phyloP scores from a whole-genome alignment of 1,284 basidiomycete species.

The Cutaneotrichosporon sp. region DNA sequence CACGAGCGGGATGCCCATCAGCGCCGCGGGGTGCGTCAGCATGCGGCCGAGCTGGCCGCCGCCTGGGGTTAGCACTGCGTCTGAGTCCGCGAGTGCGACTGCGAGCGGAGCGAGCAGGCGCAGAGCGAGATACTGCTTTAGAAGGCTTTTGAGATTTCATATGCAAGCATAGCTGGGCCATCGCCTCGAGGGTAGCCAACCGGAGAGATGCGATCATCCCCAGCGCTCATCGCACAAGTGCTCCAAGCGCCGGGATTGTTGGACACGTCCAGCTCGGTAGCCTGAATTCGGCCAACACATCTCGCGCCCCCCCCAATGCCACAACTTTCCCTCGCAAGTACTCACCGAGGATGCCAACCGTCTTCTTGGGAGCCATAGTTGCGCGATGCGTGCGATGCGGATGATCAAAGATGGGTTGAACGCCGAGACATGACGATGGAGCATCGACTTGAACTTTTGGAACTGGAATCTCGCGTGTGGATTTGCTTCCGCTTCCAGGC shows the following conservation, averaged over 20 bases:
- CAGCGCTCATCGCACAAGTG: background rate
- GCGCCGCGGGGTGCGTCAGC: conserved; percentile 85
- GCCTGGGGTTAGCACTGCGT: conserved; percentile 52
- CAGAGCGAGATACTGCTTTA: background rate
- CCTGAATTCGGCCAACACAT: too few relatives aligned
- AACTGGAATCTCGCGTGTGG: too few relatives aligned
- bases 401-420: too few relatives aligned
- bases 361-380: conserved; percentile 43
- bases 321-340: too few relatives aligned
- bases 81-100: background rate
- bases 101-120: background rate
- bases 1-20: conserved; percentile 79
- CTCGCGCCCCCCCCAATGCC: too few relatives aligned
- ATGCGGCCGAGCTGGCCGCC: conserved; percentile 98
- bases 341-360: conserved; percentile 47
- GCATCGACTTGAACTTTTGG: too few relatives aligned
- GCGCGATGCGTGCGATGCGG: background rate
- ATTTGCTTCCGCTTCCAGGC: too few relatives aligned
- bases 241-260: background rate
- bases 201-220: background rate
- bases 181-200: too few relatives aligned
- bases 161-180: too few relatives aligned
- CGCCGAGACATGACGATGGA: too few relatives aligned
- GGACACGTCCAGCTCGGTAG: too few relatives aligned
- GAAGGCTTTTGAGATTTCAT: too few relatives aligned